Conservation (phyloP, 78 protist species). For the Dictyostelium purpureum region DNA sequence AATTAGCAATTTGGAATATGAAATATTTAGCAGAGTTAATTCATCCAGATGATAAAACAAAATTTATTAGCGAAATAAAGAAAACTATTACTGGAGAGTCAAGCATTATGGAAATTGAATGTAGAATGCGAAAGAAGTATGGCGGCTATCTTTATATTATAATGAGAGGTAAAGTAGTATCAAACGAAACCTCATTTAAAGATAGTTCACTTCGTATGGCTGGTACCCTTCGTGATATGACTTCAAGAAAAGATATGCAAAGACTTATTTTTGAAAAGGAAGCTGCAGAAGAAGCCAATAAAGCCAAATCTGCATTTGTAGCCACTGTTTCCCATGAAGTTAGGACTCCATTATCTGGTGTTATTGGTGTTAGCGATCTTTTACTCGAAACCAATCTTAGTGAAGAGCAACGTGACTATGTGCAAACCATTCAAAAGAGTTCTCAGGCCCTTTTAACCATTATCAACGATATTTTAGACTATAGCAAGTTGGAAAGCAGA, state of each 20-base stretch:
- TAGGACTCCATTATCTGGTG: constrained; percentile 76
- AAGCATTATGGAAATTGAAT: constrained; percentile 41
- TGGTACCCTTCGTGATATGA: constrained; percentile 57
- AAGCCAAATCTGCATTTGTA: constrained; percentile 69
- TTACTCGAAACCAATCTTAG: not conserved
- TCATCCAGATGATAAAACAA: constrained; percentile 54
- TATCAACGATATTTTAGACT: constrained; percentile 85
- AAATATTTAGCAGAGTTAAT: constrained; percentile 34
- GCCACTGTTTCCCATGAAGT: constrained; percentile 72
- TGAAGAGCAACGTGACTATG: constrained; percentile 68
- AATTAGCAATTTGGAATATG: constrained; percentile 71
- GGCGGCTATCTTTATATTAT: constrained; percentile 67
- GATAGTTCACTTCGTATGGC: constrained; percentile 61
- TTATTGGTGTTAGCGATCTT: constrained; percentile 63
- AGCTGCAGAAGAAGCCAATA: constrained; percentile 66
- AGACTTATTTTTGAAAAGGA: constrained; percentile 55
- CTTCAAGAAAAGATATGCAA: constrained; percentile 50
- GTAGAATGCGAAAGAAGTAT: constrained; percentile 52
- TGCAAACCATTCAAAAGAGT: constrained; percentile 65
- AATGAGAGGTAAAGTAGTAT: constrained; percentile 66
- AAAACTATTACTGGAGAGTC: constrained; percentile 40
- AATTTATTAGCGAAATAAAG: constrained; percentile 37
- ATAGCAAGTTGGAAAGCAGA: constrained; percentile 61
- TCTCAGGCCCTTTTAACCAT: constrained; percentile 66
- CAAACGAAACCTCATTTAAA: constrained; percentile 3